These are phyloP conservation scores for Linanthus parryae DNA, from an alignment of 148 eudicot genomes.

Conservation along the genomic window DNA sequence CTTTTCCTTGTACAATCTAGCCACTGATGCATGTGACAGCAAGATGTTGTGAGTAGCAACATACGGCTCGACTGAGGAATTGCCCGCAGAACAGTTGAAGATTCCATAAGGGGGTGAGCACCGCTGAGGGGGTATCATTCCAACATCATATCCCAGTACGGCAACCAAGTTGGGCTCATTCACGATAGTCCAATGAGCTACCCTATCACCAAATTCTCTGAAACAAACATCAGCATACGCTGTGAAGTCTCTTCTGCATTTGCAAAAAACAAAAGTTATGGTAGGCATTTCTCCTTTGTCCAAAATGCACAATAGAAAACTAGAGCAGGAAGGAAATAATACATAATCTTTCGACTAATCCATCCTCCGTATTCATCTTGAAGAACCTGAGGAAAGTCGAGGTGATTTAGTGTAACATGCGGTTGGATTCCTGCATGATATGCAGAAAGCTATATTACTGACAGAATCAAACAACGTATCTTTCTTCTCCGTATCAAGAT, in stretches of 20 bases:
- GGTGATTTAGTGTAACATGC: too few relatives aligned
- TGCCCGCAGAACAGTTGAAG: conserved; percentile 42
- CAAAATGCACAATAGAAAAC: not conserved
- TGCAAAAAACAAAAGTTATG: too few relatives aligned
- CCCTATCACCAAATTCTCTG: conserved; percentile 63
- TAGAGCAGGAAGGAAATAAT: too few relatives aligned
- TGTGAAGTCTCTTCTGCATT: conserved; percentile 48
- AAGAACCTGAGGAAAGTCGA: too few relatives aligned
- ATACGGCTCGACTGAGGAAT: conserved; percentile 56
- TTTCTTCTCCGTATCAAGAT: too few relatives aligned
- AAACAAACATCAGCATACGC: conserved; percentile 64
- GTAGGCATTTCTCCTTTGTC: too few relatives aligned
- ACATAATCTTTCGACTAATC: too few relatives aligned
- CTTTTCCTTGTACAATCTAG: conserved; percentile 26
- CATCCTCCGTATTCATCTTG: too few relatives aligned
- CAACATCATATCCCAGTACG: conserved; percentile 22
- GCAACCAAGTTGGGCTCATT: conserved; percentile 36
- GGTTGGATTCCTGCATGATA: too few relatives aligned
- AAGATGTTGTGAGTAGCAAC: conserved; percentile 46
- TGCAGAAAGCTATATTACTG: too few relatives aligned
- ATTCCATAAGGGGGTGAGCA: conserved; percentile 29
- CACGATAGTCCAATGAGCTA: conserved; percentile 47
- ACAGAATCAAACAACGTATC: too few relatives aligned
- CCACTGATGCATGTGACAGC: conserved; percentile 51
- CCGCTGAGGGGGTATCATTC: conserved; percentile 25